phyloP scores from a whole-genome alignment of 1,284 basidiomycete species.

The Golubevia sp. region DNA sequence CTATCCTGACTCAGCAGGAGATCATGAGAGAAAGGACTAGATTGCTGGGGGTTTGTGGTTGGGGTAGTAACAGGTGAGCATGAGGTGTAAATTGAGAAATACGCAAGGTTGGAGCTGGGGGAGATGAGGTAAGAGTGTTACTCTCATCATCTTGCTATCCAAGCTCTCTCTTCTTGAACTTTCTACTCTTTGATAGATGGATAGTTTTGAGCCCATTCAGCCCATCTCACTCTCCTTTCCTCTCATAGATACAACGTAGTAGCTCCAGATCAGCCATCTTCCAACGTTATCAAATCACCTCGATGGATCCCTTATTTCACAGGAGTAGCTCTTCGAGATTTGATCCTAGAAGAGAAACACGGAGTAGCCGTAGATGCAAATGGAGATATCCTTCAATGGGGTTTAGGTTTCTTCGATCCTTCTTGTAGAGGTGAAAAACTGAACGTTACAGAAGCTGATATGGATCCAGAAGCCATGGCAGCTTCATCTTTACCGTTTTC shows the following conservation, averaged over 20 bases:
- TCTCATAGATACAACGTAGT: slow-evolving; percentile 40
- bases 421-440: slow-evolving; percentile 4
- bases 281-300: slow-evolving; percentile 34
- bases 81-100: too few species aligned
- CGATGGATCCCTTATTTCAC: slow-evolving; percentile 48
- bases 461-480: too few species aligned
- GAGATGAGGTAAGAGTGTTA: too few species aligned
- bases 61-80: slow-evolving; percentile 37
- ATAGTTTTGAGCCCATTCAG: too few species aligned
- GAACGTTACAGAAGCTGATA: too few species aligned
- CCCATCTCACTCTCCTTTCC: not conserved
- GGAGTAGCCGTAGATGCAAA: slow-evolving; percentile 63
- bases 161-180: too few species aligned
- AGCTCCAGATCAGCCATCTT: slow-evolving; percentile 33
- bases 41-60: slow-evolving; percentile 40
- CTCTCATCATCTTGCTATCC: too few species aligned
- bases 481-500: too few species aligned
- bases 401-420: slow-evolving; percentile 55
- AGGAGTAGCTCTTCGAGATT: slow-evolving; percentile 49
- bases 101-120: too few species aligned
- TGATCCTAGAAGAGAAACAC: slow-evolving; percentile 47
- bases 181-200: too few species aligned
- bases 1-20: slow-evolving; percentile 34
- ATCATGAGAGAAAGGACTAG: slow-evolving; percentile 37
- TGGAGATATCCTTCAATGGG: slow-evolving; percentile 69